Evolutionary conservation across 768 basidiomycete genomes (phyloP), one percentile per base, ranked within the genome.

Genomic region (Suillus americanus): DNA sequence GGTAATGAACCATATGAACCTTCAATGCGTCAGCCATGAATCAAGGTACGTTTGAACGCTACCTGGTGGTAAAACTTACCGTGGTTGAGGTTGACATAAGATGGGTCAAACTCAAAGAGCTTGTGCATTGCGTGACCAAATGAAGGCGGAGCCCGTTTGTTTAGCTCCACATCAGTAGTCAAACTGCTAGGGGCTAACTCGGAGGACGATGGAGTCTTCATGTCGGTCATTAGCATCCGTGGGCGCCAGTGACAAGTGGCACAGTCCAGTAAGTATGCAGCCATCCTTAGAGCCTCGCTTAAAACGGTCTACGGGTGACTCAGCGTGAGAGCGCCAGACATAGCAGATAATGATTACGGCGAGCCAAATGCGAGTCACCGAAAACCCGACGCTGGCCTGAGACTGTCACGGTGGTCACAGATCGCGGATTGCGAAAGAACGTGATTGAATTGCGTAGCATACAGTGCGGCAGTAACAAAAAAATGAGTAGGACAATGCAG

Each of bases 31-130:
- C 40, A 59, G 25, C 33, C 33, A 35, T 6, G 18, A 53, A 33
- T 20, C 18, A 33, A 30, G 51, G 30, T 20, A 9, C 3, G 28
- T 5, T 18, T 53, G 25, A 16, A 18, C 33, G 20, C 6, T 7
- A 8, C 20, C 9, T 9, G 35, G 30, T 28, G 18, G 5, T 41
- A 20, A 18, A 41, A 53, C 79, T 38, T 60, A 88, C 90, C 90
- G 60, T 86, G 79, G 69, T 91, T 90, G 60, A 91, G 75, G 68
- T 90, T 88, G 55, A 86, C 71, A 64, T 89, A 90, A 46, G 80
- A 78, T 5, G 86, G 37, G 35, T 41, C 69, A 12, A 37, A 13
- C 20, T 50, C 28, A 16, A 63, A 62, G 23, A 63, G 48, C 37
- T 60, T 33, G 61, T 79, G 83, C 68, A 85, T 72, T 7, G 74